Evolutionary conservation across 2,329 filamentous ascomycete species (phyloP), one percentile per base, ranked within the genome.

Genomic region (Teratosphaeria viscida): DNA sequence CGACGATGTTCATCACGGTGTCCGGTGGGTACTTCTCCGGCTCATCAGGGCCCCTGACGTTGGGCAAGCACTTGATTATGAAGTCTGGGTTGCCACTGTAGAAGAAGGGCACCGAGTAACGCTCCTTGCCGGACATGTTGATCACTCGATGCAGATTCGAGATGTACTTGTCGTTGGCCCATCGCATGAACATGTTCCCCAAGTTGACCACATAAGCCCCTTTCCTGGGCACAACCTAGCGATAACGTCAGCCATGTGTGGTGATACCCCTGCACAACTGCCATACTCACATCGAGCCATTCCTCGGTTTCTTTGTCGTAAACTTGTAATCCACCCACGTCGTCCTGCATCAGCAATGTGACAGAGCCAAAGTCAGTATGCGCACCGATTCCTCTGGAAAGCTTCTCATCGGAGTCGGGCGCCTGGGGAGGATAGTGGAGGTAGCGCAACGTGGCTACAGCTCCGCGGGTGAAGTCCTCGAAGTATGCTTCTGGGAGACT

Each of bases 181-280:
- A 78, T 54, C 74, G 65, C 71, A 79, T 76, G 63, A 80, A 72
- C 74, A 80, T 78, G 62, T 80, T 78, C 0, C 77, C 78, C 37
- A 80, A 76, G 60, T 80, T 80, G 5, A 79, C 76, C 10, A 79
- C 76, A 58, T 77, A 78, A 0, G 73, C 72, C 11, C 74, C 77
- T 0, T 69, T 68, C 37, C 12, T 43, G 5, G 37, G 37, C 11
- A 43, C 37, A 43, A 43, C 37, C 37, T 43, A 16, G 5, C 8
- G 1, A n/a, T 2, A n/a, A 2, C 12, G 37, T 43, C 37, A 43
- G 37, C 11, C 37, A 43, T 16, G 37, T 14, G 2, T 43, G 5
- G 6, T 12, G 37, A 12, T 5, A 19, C 7, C 7, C 14, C 11
- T 14, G 37, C 12, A 16, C 12, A 16, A n/a, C 8, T 1, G 16